These are phyloP conservation scores for Gyrodon lividus DNA, from an alignment of 768 basidiomycete genomes.

Conservation along the genomic window DNA sequence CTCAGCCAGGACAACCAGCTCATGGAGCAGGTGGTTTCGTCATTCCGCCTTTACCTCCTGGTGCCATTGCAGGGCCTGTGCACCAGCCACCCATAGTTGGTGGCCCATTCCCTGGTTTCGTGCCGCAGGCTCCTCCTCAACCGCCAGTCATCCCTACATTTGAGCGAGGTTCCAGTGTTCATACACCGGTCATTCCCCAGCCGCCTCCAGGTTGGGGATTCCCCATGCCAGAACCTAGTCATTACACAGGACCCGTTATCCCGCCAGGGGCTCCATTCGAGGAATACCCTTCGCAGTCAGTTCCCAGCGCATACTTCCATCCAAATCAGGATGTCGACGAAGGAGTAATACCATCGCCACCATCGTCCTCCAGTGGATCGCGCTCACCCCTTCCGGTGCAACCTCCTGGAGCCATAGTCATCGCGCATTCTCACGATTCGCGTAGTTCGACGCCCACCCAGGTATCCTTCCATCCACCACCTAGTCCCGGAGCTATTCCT, in stretches of 20 bases:
- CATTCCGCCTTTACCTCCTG: slow-evolving; percentile 24
- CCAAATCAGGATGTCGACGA: slow-evolving; percentile 16
- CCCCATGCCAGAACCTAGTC: slow-evolving; percentile 26
- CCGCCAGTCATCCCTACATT: slow-evolving; percentile 25
- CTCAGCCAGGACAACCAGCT: slow-evolving; percentile 8
- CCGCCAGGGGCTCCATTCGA: slow-evolving; percentile 31
- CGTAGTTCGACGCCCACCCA: slow-evolving; percentile 27
- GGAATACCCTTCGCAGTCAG: slow-evolving; percentile 1
- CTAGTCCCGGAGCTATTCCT: slow-evolving; percentile 12
- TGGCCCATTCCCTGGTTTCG: slow-evolving; percentile 18
- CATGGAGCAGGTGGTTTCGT: slow-evolving; percentile 16
- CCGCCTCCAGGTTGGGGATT: slow-evolving; percentile 10
- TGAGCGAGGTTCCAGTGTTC: slow-evolving; percentile 3
- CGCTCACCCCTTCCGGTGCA: slow-evolving; percentile 21
- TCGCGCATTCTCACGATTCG: slow-evolving; percentile 19
- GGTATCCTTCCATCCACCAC: slow-evolving; percentile 16
- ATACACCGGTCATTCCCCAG: slow-evolving; percentile 28
- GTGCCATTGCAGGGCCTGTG: slow-evolving; percentile 5
- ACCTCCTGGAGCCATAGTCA: slow-evolving; percentile 1
- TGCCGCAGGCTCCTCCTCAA: slow-evolving; percentile 15
- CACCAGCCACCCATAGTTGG: slow-evolving; percentile 16
- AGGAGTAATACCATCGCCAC: slow-evolving; percentile 21
- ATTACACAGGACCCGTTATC: slow-evolving; percentile 32
- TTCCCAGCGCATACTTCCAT: slow-evolving; percentile 8
- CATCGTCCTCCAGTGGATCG: slow-evolving; percentile 9